These are phyloP conservation scores for Marvania coccoides DNA, from an alignment of 139 green algal species.

Conservation along the genomic window DNA sequence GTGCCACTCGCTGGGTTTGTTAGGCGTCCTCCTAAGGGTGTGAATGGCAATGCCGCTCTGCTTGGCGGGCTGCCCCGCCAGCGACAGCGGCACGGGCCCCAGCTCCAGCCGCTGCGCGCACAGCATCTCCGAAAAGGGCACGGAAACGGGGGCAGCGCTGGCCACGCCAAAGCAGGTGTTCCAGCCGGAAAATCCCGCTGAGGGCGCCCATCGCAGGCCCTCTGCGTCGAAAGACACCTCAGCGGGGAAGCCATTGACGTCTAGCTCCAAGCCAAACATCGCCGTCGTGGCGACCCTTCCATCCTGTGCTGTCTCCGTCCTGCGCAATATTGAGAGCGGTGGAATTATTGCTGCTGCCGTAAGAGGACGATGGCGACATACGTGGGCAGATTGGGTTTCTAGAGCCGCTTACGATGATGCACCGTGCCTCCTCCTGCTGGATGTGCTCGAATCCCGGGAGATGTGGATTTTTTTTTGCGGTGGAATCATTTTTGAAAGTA, in stretches of 20 bases:
- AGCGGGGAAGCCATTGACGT: not conserved
- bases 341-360: too few relatives aligned
- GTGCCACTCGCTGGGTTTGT: slow-evolving; percentile 5
- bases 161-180: not conserved
- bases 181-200: not conserved
- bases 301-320: too few relatives aligned
- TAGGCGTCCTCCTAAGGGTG: not conserved
- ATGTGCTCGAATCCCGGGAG: too few relatives aligned
- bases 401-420: too few relatives aligned
- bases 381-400: too few relatives aligned
- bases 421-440: too few relatives aligned
- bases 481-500: too few relatives aligned
- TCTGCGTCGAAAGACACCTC: not conserved
- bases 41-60: not conserved
- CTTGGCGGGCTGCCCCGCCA: not conserved
- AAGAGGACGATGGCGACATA: too few relatives aligned
- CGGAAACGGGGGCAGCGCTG: not conserved
- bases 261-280: too few relatives aligned
- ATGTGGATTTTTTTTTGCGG: too few relatives aligned
- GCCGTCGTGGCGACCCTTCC: too few relatives aligned
- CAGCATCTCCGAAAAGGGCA: slow-evolving; percentile 12
- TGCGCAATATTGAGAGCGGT: too few relatives aligned
- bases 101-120: not conserved
- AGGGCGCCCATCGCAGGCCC: not conserved
- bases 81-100: not conserved